Base-by-base conservation (phyloP, 257 asterid species). In the Cordia subcordata region DNA sequence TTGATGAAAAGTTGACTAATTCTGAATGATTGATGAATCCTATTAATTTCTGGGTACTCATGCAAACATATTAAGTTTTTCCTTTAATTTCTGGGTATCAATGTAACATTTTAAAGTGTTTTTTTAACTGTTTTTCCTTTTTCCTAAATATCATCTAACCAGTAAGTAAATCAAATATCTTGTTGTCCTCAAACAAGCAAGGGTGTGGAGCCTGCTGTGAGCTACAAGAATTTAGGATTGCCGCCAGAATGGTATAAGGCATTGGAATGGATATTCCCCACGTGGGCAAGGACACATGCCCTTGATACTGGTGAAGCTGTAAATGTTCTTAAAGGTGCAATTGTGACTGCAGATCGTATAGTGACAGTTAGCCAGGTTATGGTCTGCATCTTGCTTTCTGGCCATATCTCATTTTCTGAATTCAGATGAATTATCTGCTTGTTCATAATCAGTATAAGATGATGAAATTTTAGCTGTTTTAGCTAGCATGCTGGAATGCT, bases 261-360 rank as follows among this genome's bases (percentile, higher is more conserved):
- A 9, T 63, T 93, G 68, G 99, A 84, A 75, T 93, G 97, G 96
- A 82, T 93, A 18, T 93, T 89, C 45, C 99, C 99, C 38, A 86
- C 87, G 5, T 89, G 99, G 99, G 96, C 99, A 10, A 83, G 99
- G 65, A 76, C 85, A 4, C 99, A 93, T 62, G 99, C 99, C 53
- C 89, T 93, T 18, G 97, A 89, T 69, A 93, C 96, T n/a, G 99
- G 99, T 44, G 96, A 86, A 81, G 94, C 99, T 0, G 97, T 93
- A 62, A 93, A 93, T 66, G 78, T 86, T 62, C 77, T 93, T 68
- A 93, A 93, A 77, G 82, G 96, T 56, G 97, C 97, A 68, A 74
- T 93, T 16, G 90, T 90, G 64, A 82, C 94, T 39, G 89, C 99
- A 22, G 99, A 93, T 72, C 79, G 99, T 72, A 85, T 93, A 66